Conservation (phyloP, 2,329 filamentous ascomycete genomes). For the Paecilomyces formosus region DNA sequence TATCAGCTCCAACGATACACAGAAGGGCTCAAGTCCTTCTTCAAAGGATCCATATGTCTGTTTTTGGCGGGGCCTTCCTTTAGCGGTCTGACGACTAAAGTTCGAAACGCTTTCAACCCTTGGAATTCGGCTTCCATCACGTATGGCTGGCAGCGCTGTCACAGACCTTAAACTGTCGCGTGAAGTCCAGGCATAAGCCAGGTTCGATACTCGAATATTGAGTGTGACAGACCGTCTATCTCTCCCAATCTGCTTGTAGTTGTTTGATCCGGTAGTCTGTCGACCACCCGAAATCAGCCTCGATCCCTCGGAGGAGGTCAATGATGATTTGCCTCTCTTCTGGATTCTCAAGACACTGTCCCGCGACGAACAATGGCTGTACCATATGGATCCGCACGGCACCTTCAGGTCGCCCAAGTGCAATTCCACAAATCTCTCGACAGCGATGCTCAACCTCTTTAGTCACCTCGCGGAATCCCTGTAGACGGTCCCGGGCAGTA, state of each 20-base stretch:
- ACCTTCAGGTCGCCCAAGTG: slow-evolving; percentile 47
- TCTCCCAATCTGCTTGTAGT: slow-evolving; percentile 29
- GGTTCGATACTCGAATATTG: not conserved
- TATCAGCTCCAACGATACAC: not conserved
- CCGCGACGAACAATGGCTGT: slow-evolving; percentile 53
- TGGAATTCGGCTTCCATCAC: not conserved
- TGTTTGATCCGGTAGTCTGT: slow-evolving; percentile 49
- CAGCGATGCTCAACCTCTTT: slow-evolving; percentile 49
- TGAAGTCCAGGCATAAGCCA: not conserved
- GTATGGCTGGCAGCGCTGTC: not conserved
- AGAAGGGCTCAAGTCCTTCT: not conserved
- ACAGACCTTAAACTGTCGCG: not conserved
- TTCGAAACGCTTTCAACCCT: not conserved
- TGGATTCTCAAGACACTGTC: slow-evolving; percentile 48
- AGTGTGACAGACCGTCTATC: not conserved
- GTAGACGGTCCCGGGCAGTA: slow-evolving; percentile 47
- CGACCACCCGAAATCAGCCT: slow-evolving; percentile 54
- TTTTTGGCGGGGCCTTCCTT: not conserved
- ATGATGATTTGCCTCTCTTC: slow-evolving; percentile 49
- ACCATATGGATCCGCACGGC: slow-evolving; percentile 52
- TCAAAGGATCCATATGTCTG: not conserved
- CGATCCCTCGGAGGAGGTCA: slow-evolving; percentile 49
- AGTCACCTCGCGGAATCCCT: slow-evolving; percentile 50
- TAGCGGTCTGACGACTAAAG: not conserved
- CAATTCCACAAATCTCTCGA: slow-evolving; percentile 53